phyloP scores from a whole-genome alignment of 2,329 filamentous ascomycete species.

The Colletotrichum chrysophilum region DNA sequence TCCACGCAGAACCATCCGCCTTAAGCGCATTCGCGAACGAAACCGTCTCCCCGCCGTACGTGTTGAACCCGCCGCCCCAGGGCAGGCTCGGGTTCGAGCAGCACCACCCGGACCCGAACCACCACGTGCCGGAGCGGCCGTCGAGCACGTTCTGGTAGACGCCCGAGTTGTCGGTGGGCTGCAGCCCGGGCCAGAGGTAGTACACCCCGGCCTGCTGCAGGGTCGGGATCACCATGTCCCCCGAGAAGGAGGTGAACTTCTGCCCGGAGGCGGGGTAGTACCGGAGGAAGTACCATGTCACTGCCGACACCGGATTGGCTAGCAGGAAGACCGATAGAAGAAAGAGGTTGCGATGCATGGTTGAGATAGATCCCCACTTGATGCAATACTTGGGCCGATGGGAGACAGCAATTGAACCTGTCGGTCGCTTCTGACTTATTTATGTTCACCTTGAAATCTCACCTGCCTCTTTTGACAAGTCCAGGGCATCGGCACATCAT shows the following conservation, averaged over 20 bases:
- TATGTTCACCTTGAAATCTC: background rate
- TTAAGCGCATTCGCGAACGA: constrained; percentile 25
- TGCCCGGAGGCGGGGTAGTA: constrained; percentile 32
- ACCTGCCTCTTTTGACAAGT: background rate
- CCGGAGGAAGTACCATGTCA: constrained; percentile 35
- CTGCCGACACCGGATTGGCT: constrained; percentile 26
- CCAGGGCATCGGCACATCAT: background rate
- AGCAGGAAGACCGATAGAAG: constrained; percentile 22
- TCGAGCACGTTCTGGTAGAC: constrained; percentile 44
- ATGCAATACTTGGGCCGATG: background rate
- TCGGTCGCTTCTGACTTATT: background rate
- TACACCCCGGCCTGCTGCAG: constrained; percentile 33
- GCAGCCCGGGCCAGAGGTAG: constrained; percentile 44
- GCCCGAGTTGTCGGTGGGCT: constrained; percentile 39
- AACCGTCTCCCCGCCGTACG: constrained; percentile 33
- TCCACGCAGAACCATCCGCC: constrained; percentile 9
- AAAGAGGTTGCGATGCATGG: background rate
- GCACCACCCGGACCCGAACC: constrained; percentile 44
- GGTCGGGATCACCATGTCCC: constrained; percentile 28
- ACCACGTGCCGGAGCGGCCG: constrained; percentile 40
- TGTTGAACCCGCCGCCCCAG: constrained; percentile 42
- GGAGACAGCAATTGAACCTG: background rate
- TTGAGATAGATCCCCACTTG: background rate
- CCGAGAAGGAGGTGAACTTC: constrained; percentile 33
- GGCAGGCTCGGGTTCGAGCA: constrained; percentile 40